A percentile compares a stretch with the other conserved stretches of the same genome.
These are phyloP conservation scores for Phytophthora pluvialis DNA, from an alignment of 352 stramenopile genomes.

Conservation along the genomic window DNA sequence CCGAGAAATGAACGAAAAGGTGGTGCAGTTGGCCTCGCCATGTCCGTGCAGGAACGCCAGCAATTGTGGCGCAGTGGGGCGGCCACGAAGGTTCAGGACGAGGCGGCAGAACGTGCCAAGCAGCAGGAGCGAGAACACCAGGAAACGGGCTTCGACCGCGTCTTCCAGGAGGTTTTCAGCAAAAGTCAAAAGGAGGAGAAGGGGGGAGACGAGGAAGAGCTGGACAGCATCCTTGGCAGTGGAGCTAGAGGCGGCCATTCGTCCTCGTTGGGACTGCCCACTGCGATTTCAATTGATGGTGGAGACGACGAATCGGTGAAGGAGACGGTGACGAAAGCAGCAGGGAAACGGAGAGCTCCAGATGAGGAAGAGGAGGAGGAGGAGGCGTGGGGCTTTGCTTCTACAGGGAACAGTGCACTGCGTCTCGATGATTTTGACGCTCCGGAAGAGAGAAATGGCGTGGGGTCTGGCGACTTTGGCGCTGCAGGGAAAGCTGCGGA, in stretches of 20 bases:
- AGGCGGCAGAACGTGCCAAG: slow-evolving; percentile 21
- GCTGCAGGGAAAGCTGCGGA: slow-evolving; percentile 25
- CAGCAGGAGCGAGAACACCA: slow-evolving; percentile 43
- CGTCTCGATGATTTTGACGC: slow-evolving; percentile 53
- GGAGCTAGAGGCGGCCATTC: neutral
- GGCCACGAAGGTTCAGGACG: slow-evolving; percentile 25
- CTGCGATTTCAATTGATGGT: neutral
- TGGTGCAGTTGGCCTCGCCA: slow-evolving; percentile 7
- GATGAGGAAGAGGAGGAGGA: slow-evolving; percentile 22
- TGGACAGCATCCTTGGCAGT: slow-evolving; percentile 13
- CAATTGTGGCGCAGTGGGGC: slow-evolving; percentile 36
- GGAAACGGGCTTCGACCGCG: slow-evolving; percentile 54
- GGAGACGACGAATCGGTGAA: neutral
- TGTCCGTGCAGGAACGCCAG: slow-evolving; percentile 36
- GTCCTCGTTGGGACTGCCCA: slow-evolving; percentile 1
- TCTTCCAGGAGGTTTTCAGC: slow-evolving; percentile 60
- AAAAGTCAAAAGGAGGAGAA: slow-evolving; percentile 30
- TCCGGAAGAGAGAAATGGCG: neutral
- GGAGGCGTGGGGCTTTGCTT: slow-evolving; percentile 45
- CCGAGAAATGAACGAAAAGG: slow-evolving; percentile 23
- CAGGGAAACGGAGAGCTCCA: slow-evolving; percentile 11
- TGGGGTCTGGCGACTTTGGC: neutral
- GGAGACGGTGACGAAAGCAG: slow-evolving; percentile 2
- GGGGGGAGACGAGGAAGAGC: slow-evolving; percentile 28
- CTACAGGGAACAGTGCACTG: slow-evolving; percentile 29